Conservation (phyloP, 2,329 filamentous ascomycete genomes). For the Arthroderma sp. region DNA sequence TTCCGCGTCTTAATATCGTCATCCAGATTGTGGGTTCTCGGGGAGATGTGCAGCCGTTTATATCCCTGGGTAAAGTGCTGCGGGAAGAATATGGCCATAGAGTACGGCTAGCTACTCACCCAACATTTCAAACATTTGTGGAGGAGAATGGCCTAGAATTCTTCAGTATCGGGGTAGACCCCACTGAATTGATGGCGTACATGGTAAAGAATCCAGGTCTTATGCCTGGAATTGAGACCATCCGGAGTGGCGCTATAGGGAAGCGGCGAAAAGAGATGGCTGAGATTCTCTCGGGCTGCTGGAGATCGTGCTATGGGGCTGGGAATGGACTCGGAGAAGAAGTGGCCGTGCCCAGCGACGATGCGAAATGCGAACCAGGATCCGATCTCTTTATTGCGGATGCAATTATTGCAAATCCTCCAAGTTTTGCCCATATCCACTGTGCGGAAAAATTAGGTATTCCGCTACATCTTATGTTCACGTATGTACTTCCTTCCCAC, state of each 20-base stretch:
- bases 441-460: conserved; percentile 67
- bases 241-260: conserved; percentile 64
- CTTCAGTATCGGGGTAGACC: conserved; percentile 63
- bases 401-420: conserved; percentile 76
- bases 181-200: conserved; percentile 66
- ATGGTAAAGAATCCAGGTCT: conserved; percentile 84
- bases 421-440: conserved; percentile 64
- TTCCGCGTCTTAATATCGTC: conserved; percentile 53
- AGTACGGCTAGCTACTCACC: conserved; percentile 60
- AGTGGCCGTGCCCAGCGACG: conserved; percentile 40
- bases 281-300: conserved; percentile 71
- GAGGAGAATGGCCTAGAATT: conserved; percentile 61
- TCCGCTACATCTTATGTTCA: conserved; percentile 79
- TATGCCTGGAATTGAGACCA: conserved; percentile 66
- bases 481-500: conserved; percentile 36
- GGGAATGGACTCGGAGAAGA: conserved; percentile 50
- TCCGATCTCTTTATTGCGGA: conserved; percentile 67
- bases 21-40: conserved; percentile 64
- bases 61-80: conserved; percentile 54
- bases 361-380: conserved; percentile 30
- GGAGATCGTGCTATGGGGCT: conserved; percentile 71
- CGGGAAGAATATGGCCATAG: conserved; percentile 55
- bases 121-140: conserved; percentile 54
- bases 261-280: conserved; percentile 62
- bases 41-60: conserved; percentile 64